phyloP scores from a whole-genome alignment of 2,329 filamentous ascomycete genomes.

The Colletotrichum endophyticum region DNA sequence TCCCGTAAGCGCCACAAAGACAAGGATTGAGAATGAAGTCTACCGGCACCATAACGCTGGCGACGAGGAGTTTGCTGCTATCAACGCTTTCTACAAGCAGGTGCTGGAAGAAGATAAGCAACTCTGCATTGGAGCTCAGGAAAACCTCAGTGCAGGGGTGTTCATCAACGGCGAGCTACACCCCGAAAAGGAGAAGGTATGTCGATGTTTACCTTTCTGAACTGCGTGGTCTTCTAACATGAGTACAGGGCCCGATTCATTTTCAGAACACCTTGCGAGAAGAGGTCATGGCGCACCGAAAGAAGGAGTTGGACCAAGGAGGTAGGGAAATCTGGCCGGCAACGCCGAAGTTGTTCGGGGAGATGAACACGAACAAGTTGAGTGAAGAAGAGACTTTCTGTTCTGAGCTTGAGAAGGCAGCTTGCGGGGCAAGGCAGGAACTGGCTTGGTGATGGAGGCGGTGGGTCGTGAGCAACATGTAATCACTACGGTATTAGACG shows the following conservation, averaged over 20 bases:
- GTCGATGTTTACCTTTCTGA: accelerated
- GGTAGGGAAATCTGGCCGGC: slow-evolving; percentile 36
- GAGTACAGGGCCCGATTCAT: slow-evolving; percentile 49
- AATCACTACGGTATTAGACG: neutral
- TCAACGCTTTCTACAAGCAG: slow-evolving; percentile 55
- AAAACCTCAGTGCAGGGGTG: slow-evolving; percentile 54
- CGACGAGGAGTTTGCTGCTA: slow-evolving; percentile 49
- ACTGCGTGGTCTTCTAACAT: neutral
- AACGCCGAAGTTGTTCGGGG: slow-evolving; percentile 21
- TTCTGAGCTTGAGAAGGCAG: slow-evolving; percentile 23
- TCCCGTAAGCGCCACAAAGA: slow-evolving; percentile 45
- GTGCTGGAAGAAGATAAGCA: slow-evolving; percentile 57
- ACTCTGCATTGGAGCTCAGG: slow-evolving; percentile 52
- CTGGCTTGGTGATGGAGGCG: slow-evolving; percentile 19
- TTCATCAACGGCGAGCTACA: slow-evolving; percentile 58
- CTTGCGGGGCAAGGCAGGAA: slow-evolving; percentile 10
- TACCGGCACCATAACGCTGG: slow-evolving; percentile 52
- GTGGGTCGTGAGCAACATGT: neutral
- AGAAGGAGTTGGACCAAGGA: slow-evolving; percentile 24
- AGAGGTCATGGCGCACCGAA: slow-evolving; percentile 30
- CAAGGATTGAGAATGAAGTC: slow-evolving; percentile 54
- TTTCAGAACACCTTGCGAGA: slow-evolving; percentile 35
- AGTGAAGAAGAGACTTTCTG: slow-evolving; percentile 33
- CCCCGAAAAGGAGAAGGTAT: slow-evolving; percentile 54
- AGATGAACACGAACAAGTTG: slow-evolving; percentile 28